Evolutionary conservation across 768 basidiomycete genomes (phyloP).

Genomic region (Phallus indusiatus): DNA sequence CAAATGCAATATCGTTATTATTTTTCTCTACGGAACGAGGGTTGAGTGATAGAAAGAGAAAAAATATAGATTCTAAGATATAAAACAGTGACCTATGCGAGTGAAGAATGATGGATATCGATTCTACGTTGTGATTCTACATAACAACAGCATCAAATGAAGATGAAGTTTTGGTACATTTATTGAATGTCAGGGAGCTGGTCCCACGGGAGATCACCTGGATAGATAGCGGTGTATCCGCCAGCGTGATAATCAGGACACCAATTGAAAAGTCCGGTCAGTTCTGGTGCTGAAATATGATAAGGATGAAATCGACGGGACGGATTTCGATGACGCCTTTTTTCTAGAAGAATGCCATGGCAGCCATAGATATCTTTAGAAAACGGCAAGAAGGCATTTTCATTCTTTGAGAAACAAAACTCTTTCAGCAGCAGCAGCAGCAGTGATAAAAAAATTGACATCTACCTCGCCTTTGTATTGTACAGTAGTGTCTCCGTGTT

Average conservation of each 20-base stretch:
- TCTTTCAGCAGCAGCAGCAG: background rate
- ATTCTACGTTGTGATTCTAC: too few relatives aligned
- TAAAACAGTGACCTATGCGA: too few relatives aligned
- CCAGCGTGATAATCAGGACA: constrained; percentile 44
- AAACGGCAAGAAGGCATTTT: constrained; percentile 80
- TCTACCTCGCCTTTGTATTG: constrained; percentile 65
- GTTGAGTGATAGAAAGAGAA: too few relatives aligned
- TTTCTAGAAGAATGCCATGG: constrained; percentile 60
- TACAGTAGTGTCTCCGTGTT: constrained; percentile 27
- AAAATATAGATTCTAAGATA: too few relatives aligned
- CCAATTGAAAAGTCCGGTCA: constrained; percentile 68
- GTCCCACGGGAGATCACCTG: constrained; percentile 1
- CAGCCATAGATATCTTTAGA: constrained; percentile 77
- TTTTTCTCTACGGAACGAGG: too few relatives aligned
- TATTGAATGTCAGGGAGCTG: too few relatives aligned
- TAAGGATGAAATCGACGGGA: constrained; percentile 71
- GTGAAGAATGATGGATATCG: too few relatives aligned
- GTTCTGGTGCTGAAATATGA: constrained; percentile 65
- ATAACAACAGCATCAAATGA: too few relatives aligned
- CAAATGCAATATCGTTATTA: too few relatives aligned
- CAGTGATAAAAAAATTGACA: constrained; percentile 11
- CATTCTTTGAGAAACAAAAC: constrained; percentile 30
- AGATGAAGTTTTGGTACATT: too few relatives aligned
- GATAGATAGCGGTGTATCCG: background rate
- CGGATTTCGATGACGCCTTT: constrained; percentile 60